Conservation (phyloP, 2,329 filamentous ascomycete genomes). For the Trichoderma endophyticum region DNA sequence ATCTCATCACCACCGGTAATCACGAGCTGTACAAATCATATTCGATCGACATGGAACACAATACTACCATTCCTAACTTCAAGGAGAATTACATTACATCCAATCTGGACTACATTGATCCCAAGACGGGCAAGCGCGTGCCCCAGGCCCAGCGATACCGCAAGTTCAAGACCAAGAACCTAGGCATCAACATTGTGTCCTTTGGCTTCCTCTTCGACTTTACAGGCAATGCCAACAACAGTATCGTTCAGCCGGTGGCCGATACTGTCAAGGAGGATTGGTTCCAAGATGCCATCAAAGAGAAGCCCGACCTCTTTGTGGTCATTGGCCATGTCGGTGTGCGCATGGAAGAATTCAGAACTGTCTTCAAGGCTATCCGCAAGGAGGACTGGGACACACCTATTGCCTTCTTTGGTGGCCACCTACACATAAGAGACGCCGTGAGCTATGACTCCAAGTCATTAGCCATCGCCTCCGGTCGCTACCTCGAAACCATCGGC, state of each 20-base stretch:
- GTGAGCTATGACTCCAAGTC: conserved; percentile 74
- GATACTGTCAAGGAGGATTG: conserved; percentile 79
- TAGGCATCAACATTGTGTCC: conserved; percentile 76
- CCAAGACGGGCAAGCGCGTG: conserved; percentile 64
- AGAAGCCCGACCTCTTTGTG: conserved; percentile 83
- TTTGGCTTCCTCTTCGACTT: conserved; percentile 98
- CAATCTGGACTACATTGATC: conserved; percentile 84
- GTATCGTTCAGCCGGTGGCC: conserved; percentile 73
- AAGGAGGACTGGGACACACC: conserved; percentile 74
- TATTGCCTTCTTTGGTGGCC: conserved; percentile 89
- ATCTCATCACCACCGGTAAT: conserved; percentile 84
- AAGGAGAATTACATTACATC: conserved; percentile 79
- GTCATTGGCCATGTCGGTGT: conserved; percentile 83
- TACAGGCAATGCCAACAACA: conserved; percentile 85
- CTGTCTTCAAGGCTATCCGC: conserved; percentile 76
- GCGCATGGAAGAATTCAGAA: conserved; percentile 73
- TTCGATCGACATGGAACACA: conserved; percentile 74
- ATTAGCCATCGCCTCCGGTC: conserved; percentile 77
- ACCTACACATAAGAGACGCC: conserved; percentile 85
- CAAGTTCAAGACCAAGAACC: conserved; percentile 89
- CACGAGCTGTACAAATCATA: conserved; percentile 88
- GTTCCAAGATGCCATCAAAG: conserved; percentile 83
- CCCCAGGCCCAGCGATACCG: conserved; percentile 80
- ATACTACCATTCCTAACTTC: conserved; percentile 79
- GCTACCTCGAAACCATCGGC: conserved; percentile 93